Percentiles rank a stretch among this genome's conserved stretches.
Evolutionary conservation across 176 grass and related monocot genomes (phyloP).

Genomic region (Alloteropsis semialata): DNA sequence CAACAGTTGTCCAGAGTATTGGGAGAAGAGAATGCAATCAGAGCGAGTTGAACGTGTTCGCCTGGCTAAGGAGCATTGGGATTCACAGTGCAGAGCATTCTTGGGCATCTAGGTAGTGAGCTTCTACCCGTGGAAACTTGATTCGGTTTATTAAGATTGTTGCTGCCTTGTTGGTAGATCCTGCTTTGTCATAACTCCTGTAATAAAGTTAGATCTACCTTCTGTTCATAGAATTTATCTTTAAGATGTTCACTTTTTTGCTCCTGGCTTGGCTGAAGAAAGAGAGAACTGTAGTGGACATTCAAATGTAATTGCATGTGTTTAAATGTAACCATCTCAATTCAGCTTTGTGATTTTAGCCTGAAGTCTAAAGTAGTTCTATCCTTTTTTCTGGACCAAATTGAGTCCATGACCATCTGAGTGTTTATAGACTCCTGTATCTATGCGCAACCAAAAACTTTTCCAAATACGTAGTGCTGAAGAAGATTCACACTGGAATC

Average conservation of each 20-base stretch:
- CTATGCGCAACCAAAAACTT: neutral
- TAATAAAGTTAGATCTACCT: neutral
- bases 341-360: neutral
- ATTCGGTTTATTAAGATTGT: neutral
- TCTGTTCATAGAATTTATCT: neutral
- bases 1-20: conserved; percentile 77
- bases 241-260: neutral
- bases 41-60: conserved; percentile 73
- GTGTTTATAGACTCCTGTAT: neutral
- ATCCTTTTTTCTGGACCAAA: neutral
- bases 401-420: neutral
- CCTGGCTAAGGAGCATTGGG: conserved; percentile 77
- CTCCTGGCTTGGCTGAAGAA: neutral
- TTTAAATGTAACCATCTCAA: neutral
- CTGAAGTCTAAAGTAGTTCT: neutral
- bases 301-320: neutral
- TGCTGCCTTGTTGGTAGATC: neutral
- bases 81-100: conserved; percentile 57
- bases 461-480: neutral
- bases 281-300: neutral
- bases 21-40: conserved; percentile 50
- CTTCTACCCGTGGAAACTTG: neutral
- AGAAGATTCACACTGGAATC: neutral
- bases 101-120: conserved; percentile 48
- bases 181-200: conserved; percentile 2